phyloP scores from a whole-genome alignment of 768 basidiomycete genomes.

The Boletus eberwhitei region DNA sequence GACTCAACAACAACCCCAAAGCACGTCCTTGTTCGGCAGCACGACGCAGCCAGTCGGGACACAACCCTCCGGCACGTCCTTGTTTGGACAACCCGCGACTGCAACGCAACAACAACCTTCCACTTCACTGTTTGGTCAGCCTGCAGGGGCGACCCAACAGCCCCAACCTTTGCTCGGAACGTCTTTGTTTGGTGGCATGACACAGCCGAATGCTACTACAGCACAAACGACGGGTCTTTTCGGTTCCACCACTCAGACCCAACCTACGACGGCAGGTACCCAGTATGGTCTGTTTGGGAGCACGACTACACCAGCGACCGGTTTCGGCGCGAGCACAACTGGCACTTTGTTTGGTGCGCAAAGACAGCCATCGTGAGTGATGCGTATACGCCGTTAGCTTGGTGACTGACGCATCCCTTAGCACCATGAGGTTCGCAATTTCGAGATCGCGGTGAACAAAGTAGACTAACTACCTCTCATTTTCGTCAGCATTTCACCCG shows the following conservation, averaged over 20 bases:
- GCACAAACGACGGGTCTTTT: slow-evolving; percentile 20
- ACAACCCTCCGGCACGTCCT: slow-evolving; percentile 13
- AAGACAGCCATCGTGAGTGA: slow-evolving; percentile 32
- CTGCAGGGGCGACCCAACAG: slow-evolving; percentile 22
- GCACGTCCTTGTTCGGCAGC: slow-evolving; percentile 30
- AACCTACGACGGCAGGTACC: slow-evolving; percentile 12
- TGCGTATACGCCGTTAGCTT: not conserved
- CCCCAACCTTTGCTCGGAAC: slow-evolving; percentile 30
- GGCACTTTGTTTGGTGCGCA: slow-evolving; percentile 28
- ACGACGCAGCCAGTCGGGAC: slow-evolving; percentile 9
- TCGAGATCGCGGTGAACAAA: not conserved
- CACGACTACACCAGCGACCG: slow-evolving; percentile 3
- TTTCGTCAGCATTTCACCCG: slow-evolving; percentile 27
- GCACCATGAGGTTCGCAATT: slow-evolving; percentile 27
- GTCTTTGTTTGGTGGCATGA: slow-evolving; percentile 28
- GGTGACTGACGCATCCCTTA: not conserved
- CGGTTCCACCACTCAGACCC: slow-evolving; percentile 17
- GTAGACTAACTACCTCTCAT: not conserved
- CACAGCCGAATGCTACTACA: slow-evolving; percentile 12
- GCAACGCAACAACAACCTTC: slow-evolving; percentile 34
- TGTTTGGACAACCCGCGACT: slow-evolving; percentile 30
- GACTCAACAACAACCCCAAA: slow-evolving; percentile 22
- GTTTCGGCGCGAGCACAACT: slow-evolving; percentile 1
- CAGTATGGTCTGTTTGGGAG: slow-evolving; percentile 27
- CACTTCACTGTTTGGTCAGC: slow-evolving; percentile 38